These are phyloP conservation scores for Hortaea werneckii DNA, from an alignment of 2,329 filamentous ascomycete species.

Conservation along the genomic window DNA sequence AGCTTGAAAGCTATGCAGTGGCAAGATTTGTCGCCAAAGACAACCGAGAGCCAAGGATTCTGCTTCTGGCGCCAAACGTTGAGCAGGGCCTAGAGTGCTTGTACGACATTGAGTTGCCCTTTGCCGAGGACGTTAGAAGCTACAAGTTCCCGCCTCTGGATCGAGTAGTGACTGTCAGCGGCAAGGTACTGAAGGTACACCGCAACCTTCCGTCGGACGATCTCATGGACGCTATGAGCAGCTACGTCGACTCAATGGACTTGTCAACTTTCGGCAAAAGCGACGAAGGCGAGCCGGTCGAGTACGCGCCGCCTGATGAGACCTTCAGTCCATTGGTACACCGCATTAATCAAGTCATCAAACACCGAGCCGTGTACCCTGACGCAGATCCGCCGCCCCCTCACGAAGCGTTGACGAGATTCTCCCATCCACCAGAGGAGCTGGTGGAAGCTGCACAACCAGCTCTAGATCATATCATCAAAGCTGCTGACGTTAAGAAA, in stretches of 20 bases:
- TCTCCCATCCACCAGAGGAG: conserved; percentile 60
- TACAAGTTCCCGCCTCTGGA: conserved; percentile 89
- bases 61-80: conserved; percentile 71
- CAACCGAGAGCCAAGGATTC: conserved; percentile 62
- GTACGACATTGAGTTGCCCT: conserved; percentile 82
- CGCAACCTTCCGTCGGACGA: conserved; percentile 69
- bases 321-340: conserved; percentile 80
- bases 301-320: conserved; percentile 71
- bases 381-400: conserved; percentile 52
- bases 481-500: conserved; percentile 72
- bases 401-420: conserved; percentile 57
- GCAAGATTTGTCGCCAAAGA: conserved; percentile 80
- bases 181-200: conserved; percentile 69
- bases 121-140: conserved; percentile 81
- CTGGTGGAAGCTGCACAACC: conserved; percentile 50
- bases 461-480: conserved; percentile 53
- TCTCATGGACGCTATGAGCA: conserved; percentile 70
- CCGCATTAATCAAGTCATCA: conserved; percentile 75
- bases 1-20: conserved; percentile 76
- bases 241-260: conserved; percentile 91
- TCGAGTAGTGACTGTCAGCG: conserved; percentile 76
- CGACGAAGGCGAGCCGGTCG: conserved; percentile 56
- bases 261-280: conserved; percentile 60
- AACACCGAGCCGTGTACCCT: conserved; percentile 68
- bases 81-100: conserved; percentile 74